Percentiles rank a stretch among this genome's conserved stretches.
phyloP scores from a whole-genome alignment of 305 asterid species.

The Rubia peregrina region DNA sequence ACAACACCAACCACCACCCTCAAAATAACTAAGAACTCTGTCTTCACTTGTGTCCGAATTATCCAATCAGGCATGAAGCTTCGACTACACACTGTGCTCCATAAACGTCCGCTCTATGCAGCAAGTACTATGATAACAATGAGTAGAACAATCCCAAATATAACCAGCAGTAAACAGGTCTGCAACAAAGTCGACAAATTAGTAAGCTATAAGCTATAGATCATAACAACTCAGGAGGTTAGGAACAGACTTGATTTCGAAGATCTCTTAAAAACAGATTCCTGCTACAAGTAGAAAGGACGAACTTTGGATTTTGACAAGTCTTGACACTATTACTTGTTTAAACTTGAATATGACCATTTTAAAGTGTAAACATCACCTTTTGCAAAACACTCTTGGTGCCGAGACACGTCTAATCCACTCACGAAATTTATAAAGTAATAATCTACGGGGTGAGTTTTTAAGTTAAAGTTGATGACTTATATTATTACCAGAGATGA shows the following conservation, averaged over 20 bases:
- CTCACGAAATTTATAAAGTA: neutral
- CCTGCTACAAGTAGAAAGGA: neutral
- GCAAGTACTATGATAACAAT: constrained; percentile 68
- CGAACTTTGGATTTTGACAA: neutral
- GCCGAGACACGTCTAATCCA: neutral
- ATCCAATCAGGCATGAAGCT: neutral
- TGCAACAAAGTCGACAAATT: constrained; percentile 25
- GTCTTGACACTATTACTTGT: neutral
- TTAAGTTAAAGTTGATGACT: neutral
- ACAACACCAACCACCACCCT: neutral
- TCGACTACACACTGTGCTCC: neutral
- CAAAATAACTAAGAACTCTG: neutral
- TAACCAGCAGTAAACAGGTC: constrained; percentile 81
- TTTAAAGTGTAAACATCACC: too few species aligned
- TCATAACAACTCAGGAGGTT: neutral
- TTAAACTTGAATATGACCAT: too few species aligned
- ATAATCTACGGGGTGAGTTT: neutral
- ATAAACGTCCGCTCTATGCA: constrained; percentile 32
- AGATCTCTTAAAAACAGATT: neutral
- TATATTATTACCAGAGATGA: constrained; percentile 64
- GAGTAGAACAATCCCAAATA: constrained; percentile 70
- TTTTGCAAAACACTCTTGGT: neutral
- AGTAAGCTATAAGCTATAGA: constrained; percentile 1
- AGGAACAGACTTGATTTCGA: neutral
- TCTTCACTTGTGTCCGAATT: neutral